Conservation (phyloP, 1,284 basidiomycete genomes). For the Moesziomyces sp. region DNA sequence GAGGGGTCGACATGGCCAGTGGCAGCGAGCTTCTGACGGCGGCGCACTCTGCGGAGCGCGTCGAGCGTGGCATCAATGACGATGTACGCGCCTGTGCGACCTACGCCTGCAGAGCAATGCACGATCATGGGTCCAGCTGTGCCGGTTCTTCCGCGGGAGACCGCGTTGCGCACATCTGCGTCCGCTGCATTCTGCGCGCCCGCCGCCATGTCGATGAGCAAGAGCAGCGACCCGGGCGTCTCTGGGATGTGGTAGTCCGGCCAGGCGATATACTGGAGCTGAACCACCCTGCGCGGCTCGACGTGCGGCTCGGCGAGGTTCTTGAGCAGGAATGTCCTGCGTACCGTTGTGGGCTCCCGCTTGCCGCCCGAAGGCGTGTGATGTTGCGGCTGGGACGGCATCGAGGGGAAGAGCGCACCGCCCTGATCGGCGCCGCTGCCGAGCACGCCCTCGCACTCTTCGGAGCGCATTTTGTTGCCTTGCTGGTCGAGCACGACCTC, state of each 20-base stretch:
- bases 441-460: conserved; percentile 25
- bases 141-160: neutral
- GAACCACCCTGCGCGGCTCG: conserved; percentile 40
- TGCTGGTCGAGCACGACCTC: conserved; percentile 48
- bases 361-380: conserved; percentile 3
- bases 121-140: conserved; percentile 59
- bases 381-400: conserved; percentile 23
- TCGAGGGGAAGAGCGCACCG: conserved; percentile 44
- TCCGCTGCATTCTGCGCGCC: conserved; percentile 49
- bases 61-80: conserved; percentile 60
- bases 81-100: conserved; percentile 63
- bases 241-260: conserved; percentile 65
- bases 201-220: conserved; percentile 52
- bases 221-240: conserved; percentile 54
- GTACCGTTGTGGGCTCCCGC: conserved; percentile 40
- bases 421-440: conserved; percentile 18
- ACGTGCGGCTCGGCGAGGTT: conserved; percentile 28
- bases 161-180: conserved; percentile 14
- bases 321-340: conserved; percentile 49
- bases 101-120: conserved; percentile 67
- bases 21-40: conserved; percentile 16
- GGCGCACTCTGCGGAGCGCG: conserved; percentile 46
- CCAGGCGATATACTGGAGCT: conserved; percentile 66
- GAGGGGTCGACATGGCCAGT: neutral
- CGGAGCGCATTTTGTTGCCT: conserved; percentile 28